A percentile compares a stretch with the other conserved stretches of the same genome.
Conservation (phyloP, 106 monocot species). For the Dendrobium catenatum region DNA sequence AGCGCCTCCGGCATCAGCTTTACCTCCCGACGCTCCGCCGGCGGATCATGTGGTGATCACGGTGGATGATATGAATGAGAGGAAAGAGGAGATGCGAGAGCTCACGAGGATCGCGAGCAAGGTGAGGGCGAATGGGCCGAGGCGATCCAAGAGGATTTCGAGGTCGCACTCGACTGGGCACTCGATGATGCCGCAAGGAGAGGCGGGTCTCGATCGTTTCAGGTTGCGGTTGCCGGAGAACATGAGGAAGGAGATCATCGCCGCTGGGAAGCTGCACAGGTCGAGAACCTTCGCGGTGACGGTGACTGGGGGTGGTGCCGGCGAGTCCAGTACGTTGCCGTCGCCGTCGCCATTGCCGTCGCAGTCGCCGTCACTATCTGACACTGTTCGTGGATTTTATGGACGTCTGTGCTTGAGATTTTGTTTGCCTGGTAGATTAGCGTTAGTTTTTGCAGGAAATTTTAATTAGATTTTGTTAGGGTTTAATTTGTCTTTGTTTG, state of each 20-base stretch:
- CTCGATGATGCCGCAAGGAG: slow-evolving; percentile 19
- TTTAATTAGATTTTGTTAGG: no score
- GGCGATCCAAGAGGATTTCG: slow-evolving; percentile 24
- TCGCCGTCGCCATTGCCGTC: no score
- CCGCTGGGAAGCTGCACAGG: slow-evolving; percentile 29
- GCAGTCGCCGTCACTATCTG: no score
- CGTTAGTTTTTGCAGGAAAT: no score
- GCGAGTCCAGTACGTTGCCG: slow-evolving; percentile 18
- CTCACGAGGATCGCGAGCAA: slow-evolving; percentile 22
- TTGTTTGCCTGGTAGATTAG: no score
- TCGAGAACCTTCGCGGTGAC: slow-evolving; percentile 21
- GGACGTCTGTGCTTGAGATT: no score
- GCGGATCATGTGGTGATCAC: slow-evolving; percentile 20
- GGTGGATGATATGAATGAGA: slow-evolving; percentile 5
- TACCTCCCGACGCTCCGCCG: no score
- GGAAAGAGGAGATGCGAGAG: slow-evolving; percentile 19
- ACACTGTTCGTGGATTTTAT: no score
- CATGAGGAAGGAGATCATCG: slow-evolving; percentile 40
- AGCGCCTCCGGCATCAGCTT: no score
- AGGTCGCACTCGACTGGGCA: slow-evolving; percentile 71
- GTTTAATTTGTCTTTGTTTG: no score
- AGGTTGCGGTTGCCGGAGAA: slow-evolving; percentile 74
- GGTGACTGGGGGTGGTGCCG: slow-evolving; percentile 2
- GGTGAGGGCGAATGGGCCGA: slow-evolving; percentile 22
- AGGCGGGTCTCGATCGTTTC: slow-evolving; percentile 44